These are phyloP conservation scores for Lachnellula subtilissima DNA, from an alignment of 2,329 filamentous ascomycete genomes.

Conservation along the genomic window DNA sequence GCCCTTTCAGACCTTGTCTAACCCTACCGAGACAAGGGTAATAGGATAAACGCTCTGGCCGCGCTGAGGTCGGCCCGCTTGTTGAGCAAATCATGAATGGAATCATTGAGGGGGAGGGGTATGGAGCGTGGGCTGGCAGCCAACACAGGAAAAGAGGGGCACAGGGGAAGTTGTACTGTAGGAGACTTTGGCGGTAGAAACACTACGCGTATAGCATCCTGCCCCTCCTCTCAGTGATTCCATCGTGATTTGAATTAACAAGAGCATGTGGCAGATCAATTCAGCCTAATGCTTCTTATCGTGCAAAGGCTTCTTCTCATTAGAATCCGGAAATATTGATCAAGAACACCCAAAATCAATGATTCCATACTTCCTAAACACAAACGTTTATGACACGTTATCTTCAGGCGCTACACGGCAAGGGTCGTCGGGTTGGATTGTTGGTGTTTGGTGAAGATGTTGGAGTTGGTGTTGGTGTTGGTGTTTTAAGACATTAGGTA, in stretches of 20 bases:
- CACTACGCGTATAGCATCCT: conserved; percentile 1
- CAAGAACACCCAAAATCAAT: background rate
- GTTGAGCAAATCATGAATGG: conserved; percentile 5
- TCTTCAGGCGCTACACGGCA: background rate
- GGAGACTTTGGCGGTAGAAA: conserved; percentile 1
- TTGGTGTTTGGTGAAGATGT: too few species aligned
- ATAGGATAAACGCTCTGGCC: conserved; percentile 9
- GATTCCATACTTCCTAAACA: background rate
- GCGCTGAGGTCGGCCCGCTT: conserved; percentile 7
- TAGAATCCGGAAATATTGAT: too few species aligned
- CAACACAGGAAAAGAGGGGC: too few species aligned
- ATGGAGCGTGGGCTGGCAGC: background rate
- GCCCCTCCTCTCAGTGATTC: background rate
- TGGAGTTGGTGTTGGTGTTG: too few species aligned
- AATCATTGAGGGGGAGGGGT: background rate
- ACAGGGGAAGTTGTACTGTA: background rate
- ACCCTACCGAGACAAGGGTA: background rate
- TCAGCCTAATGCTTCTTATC: background rate
- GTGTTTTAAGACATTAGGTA: background rate
- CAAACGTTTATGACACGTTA: background rate
- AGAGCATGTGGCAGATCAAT: background rate
- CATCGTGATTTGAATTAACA: background rate
- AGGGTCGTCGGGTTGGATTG: too few species aligned
- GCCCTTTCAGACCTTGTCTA: background rate
- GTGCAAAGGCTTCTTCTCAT: too few species aligned